These are phyloP conservation scores for Verticillium klebahnii DNA, from an alignment of 2,329 filamentous ascomycete genomes.

Conservation along the genomic window DNA sequence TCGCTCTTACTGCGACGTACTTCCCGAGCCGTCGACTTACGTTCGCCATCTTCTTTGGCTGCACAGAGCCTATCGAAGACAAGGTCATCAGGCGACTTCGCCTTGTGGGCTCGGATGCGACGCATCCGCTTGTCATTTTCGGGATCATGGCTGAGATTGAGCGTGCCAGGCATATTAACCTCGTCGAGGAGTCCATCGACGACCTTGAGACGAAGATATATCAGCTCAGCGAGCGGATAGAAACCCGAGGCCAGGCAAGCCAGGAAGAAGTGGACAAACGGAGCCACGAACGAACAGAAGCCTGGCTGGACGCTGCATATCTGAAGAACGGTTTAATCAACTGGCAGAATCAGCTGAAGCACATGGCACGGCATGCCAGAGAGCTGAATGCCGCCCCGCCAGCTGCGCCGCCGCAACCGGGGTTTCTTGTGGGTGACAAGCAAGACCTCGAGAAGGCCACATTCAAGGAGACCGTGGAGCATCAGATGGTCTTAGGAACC, in stretches of 20 bases:
- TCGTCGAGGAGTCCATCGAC: slow-evolving; percentile 15
- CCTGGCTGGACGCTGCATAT: slow-evolving; percentile 20
- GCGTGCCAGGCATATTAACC: slow-evolving; percentile 15
- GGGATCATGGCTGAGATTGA: slow-evolving; percentile 26
- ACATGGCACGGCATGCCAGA: slow-evolving; percentile 12
- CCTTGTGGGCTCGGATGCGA: slow-evolving; percentile 1
- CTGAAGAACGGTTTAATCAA: slow-evolving; percentile 18
- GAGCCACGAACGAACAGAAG: slow-evolving; percentile 11
- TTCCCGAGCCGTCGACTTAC: slow-evolving; percentile 17
- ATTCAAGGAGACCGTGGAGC: neutral
- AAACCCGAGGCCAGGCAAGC: slow-evolving; percentile 2
- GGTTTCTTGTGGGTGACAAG: neutral
- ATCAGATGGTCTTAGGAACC: neutral
- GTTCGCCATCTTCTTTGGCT: slow-evolving; percentile 20
- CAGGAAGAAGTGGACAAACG: neutral
- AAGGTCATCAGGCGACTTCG: slow-evolving; percentile 14
- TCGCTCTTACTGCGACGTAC: slow-evolving; percentile 18
- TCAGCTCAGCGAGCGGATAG: slow-evolving; percentile 10
- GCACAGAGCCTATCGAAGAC: slow-evolving; percentile 7
- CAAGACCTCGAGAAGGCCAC: neutral
- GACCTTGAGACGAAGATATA: slow-evolving; percentile 17
- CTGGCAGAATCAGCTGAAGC: slow-evolving; percentile 18
- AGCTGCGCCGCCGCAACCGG: slow-evolving; percentile 2
- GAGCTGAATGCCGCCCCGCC: slow-evolving; percentile 6
- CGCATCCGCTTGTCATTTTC: slow-evolving; percentile 21